Evolutionary conservation across 371 early-diverging fungal species (phyloP).

Genomic region (Mortierella sp.): DNA sequence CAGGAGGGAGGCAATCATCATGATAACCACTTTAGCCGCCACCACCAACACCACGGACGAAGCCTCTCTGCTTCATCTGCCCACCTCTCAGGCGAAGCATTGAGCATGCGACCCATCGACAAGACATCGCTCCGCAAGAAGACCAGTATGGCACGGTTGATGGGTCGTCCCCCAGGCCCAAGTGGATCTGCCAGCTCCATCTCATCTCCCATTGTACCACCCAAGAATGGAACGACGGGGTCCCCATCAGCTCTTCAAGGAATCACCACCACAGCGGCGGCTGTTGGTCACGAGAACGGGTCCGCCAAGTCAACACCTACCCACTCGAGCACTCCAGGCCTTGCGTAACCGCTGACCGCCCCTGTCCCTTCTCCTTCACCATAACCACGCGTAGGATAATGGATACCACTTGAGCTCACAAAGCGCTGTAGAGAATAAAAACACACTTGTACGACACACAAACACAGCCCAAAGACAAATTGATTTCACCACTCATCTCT

Average conservation of each 20-base stretch:
- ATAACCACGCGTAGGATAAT: no score
- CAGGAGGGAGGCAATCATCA: no score
- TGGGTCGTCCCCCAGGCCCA: no score
- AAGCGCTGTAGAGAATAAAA: background rate
- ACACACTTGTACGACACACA: no score
- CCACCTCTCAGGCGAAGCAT: conserved; percentile 13
- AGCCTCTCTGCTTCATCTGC: conserved; percentile 3
- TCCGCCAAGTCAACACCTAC: no score
- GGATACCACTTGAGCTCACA: background rate
- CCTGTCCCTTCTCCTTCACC: no score
- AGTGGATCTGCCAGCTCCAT: conserved; percentile 4
- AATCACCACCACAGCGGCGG: conserved; percentile 10
- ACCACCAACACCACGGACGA: background rate
- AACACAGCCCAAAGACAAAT: no score
- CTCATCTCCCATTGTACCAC: conserved; percentile 8
- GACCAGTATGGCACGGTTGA: conserved; percentile 28
- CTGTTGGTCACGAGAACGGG: no score
- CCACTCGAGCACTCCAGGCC: no score
- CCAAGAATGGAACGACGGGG: conserved; percentile 9
- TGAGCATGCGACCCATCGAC: conserved; percentile 23
- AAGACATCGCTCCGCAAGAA: conserved; percentile 23
- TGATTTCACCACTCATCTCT: no score
- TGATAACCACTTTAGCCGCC: conserved; percentile 6
- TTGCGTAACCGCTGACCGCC: no score
- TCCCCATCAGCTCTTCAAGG: background rate